phyloP scores from a whole-genome alignment of 2,329 filamentous ascomycete genomes.

The Trichoderma hamatum region DNA sequence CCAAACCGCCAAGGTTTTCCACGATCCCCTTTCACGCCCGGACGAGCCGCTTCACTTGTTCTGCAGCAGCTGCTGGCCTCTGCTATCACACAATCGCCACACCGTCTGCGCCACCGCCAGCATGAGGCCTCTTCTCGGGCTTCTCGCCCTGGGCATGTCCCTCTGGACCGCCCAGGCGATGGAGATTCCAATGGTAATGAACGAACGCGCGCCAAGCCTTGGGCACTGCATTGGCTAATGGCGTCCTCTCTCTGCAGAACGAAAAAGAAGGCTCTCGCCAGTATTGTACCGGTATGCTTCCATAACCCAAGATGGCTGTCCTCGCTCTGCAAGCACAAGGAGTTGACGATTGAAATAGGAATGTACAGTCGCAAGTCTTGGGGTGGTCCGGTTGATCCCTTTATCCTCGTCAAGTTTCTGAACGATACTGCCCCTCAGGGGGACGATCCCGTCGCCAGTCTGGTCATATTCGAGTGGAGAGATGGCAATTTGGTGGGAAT shows the following conservation, averaged over 20 bases:
- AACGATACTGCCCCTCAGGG: slow-evolving; percentile 57
- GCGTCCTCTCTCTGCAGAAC: slow-evolving; percentile 55
- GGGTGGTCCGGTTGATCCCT: slow-evolving; percentile 86
- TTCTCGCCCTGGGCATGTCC: slow-evolving; percentile 57
- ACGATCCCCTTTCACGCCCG: not conserved
- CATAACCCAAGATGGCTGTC: not conserved
- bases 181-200: slow-evolving; percentile 59
- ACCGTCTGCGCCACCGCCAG: slow-evolving; percentile 31
- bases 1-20: not conserved
- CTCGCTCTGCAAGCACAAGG: not conserved
- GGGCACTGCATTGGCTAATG: slow-evolving; percentile 31
- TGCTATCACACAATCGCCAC: not conserved
- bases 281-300: slow-evolving; percentile 68
- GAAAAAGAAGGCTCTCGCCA: slow-evolving; percentile 76
- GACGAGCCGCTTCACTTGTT: not conserved
- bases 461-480: slow-evolving; percentile 93
- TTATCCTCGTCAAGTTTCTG: slow-evolving; percentile 82
- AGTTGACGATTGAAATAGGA: slow-evolving; percentile 50
- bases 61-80: not conserved
- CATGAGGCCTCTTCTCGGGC: slow-evolving; percentile 60
- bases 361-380: slow-evolving; percentile 93
- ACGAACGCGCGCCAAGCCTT: slow-evolving; percentile 29
- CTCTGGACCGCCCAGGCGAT: slow-evolving; percentile 57
- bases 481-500: slow-evolving; percentile 80
- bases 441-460: slow-evolving; percentile 74